Evolutionary conservation across 1,284 basidiomycete species (phyloP), one percentile per base, ranked within the genome.

Genomic region (Ganoderma lucidum): DNA sequence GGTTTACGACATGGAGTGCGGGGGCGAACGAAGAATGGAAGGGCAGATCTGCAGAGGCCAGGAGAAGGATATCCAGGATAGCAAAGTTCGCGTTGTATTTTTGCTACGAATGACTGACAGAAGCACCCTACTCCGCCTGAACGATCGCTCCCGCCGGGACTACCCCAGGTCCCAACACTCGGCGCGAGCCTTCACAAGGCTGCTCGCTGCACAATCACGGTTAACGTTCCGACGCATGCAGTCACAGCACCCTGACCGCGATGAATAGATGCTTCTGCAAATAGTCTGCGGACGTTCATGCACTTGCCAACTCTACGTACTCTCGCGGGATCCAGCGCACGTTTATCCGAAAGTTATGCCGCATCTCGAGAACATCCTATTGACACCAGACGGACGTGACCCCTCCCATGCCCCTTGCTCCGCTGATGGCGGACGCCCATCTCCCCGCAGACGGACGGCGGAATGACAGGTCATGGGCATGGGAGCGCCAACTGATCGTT

Each of bases 331-430:
- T 58, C 56, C 56, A 37, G 56, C 28, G 9, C 28, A 58, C 66
- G 64, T 73, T 73, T 73, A 39, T 70, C 72, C 72, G 70, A 73
- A 56, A 12, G 70, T 71, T 70, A 65, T 66, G 70, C 72, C 64
- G 66, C 53, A 65, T 61, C 37, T 35, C 23, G 59, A 41, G 9
- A 23, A 28, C 59, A 41, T 23, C 41, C 8, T n/a, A 15, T 41
- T 61, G 35, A 19, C 12, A 8, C 35, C 23, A 8, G 35, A 59
- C 37, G 37, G 32, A 14, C 17, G 56, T 39, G 35, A 59, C 35
- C 56, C 5, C n/a, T 6, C 6, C 19, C 56, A 39, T 39, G 56
- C 19, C 10, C 32, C 56, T 2, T n/a, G 35, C 56, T 39, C 35
- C 56, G 35, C 56, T 39, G 10, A 19, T 12, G 32, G 19, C 37